phyloP scores from a whole-genome alignment of 495 filamentous ascomycete genomes.

The Extremus antarcticus region DNA sequence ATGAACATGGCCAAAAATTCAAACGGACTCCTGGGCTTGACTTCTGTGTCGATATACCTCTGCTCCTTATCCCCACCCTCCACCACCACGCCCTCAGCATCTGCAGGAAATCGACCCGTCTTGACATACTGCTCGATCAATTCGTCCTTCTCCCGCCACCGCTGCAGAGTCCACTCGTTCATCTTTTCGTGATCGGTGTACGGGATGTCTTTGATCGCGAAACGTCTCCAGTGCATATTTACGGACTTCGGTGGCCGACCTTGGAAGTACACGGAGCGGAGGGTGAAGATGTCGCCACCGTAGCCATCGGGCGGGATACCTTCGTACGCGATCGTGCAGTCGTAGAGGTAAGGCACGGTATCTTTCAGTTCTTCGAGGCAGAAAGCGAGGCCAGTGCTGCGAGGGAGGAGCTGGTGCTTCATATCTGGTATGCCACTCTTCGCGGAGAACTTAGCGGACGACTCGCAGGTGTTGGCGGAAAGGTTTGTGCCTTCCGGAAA shows the following conservation, averaged over 20 bases:
- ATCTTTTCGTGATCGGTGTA: slow-evolving; percentile 51
- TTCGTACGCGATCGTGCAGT: slow-evolving; percentile 78
- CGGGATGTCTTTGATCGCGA: slow-evolving; percentile 55
- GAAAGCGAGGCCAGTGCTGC: slow-evolving; percentile 66
- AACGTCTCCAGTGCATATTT: slow-evolving; percentile 76
- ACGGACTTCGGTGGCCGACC: slow-evolving; percentile 72
- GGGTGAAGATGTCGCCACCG: slow-evolving; percentile 66
- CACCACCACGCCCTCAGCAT: slow-evolving; percentile 35
- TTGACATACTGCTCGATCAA: slow-evolving; percentile 59
- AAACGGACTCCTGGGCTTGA: slow-evolving; percentile 38
- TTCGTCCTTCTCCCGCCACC: slow-evolving; percentile 73
- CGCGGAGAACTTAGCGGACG: slow-evolving; percentile 56
- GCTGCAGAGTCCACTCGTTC: slow-evolving; percentile 59
- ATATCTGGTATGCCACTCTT: slow-evolving; percentile 57
- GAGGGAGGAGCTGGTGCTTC: slow-evolving; percentile 57
- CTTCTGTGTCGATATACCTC: slow-evolving; percentile 47
- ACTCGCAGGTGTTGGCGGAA: slow-evolving; percentile 50
- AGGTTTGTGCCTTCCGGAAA: slow-evolving; percentile 80
- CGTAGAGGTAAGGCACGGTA: slow-evolving; percentile 71
- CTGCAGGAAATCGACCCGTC: slow-evolving; percentile 60
- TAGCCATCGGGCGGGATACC: slow-evolving; percentile 63
- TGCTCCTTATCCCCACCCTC: slow-evolving; percentile 21
- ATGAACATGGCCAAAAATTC: slow-evolving; percentile 33
- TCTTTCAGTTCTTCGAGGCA: slow-evolving; percentile 60
- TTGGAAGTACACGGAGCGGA: slow-evolving; percentile 61